Evolutionary conservation across 1,139 yeast genomes (phyloP), one percentile per base, ranked within the genome.

Genomic region (Suzukiozyma palmioleophila): DNA sequence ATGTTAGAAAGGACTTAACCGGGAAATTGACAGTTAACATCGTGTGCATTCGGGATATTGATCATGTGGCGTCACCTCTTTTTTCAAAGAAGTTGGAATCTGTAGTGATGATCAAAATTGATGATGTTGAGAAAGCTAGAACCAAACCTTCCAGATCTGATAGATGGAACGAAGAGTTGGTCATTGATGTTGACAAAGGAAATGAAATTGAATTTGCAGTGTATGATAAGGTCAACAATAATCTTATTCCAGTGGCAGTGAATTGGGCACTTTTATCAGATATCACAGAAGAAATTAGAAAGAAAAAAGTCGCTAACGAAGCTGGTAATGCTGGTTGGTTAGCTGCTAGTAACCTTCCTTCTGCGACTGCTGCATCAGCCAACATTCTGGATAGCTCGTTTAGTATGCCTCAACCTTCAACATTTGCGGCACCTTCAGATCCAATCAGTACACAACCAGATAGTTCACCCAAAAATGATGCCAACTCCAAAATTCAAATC

Each of bases 191-290:
- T 30, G 96, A 87, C 45, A 87, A 84, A 57, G 96, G 95, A 22
- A 86, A 90, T 56, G 98, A 92, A 64, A 73, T 90, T 36, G 97
- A 90, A 53, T 69, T 92, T 43, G 79, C 90, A 1, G 88, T 92
- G 5, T 88, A 84, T 59, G 98, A 92, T 59, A 83, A 83, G 50
- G 70, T 75, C 11, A 85, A 85, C 35, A 76, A 73, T 39, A 74
- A 73, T 35, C 63, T 72, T 42, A 79, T 84, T 6, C 97, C 98
- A 0, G 96, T 92, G n/a, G 98, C 96, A 3, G 73, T 92, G 33
- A 79, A 86, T 52, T 92, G 97, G 97, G 76, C 90, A 29, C 75
- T 92, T 32, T 73, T 92, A 29, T 81, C 95, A 4, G 98, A 92
- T 59, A 77, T 92, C 38, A 89, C 95, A 1, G 98, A 92, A 64